These are phyloP conservation scores for Apiospora pterosperma DNA, from an alignment of 2,329 filamentous ascomycete species.

Conservation along the genomic window DNA sequence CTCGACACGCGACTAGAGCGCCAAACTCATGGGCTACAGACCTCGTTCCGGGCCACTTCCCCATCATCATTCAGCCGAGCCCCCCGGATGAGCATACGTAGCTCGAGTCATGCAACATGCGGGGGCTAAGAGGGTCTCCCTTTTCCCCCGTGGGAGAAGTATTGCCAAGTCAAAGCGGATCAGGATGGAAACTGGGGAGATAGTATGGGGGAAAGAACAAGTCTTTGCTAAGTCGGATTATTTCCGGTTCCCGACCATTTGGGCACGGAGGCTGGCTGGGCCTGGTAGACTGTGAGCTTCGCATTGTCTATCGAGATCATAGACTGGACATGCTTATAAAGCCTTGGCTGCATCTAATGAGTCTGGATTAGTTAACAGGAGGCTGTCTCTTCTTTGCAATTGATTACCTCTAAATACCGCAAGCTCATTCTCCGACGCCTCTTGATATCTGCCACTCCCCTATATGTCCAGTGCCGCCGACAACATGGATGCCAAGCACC, in stretches of 20 bases:
- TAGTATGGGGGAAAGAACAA: neutral
- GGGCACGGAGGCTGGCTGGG: neutral
- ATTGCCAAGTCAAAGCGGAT: neutral
- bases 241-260: neutral
- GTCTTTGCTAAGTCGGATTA: neutral
- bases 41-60: neutral
- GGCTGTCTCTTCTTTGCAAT: neutral
- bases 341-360: neutral
- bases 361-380: neutral
- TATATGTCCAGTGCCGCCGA: neutral
- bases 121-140: neutral
- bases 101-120: neutral
- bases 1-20: neutral
- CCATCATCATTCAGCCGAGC: neutral
- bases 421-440: neutral
- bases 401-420: neutral
- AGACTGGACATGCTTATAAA: neutral
- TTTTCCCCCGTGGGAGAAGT: neutral
- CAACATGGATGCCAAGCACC: neutral
- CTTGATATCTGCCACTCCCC: neutral
- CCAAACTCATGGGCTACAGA: neutral
- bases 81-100: neutral
- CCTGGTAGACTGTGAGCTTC: too few species aligned
- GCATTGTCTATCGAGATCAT: neutral
- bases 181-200: neutral